phyloP scores from a whole-genome alignment of 1,284 basidiomycete species.

The Flammula alnicola region DNA sequence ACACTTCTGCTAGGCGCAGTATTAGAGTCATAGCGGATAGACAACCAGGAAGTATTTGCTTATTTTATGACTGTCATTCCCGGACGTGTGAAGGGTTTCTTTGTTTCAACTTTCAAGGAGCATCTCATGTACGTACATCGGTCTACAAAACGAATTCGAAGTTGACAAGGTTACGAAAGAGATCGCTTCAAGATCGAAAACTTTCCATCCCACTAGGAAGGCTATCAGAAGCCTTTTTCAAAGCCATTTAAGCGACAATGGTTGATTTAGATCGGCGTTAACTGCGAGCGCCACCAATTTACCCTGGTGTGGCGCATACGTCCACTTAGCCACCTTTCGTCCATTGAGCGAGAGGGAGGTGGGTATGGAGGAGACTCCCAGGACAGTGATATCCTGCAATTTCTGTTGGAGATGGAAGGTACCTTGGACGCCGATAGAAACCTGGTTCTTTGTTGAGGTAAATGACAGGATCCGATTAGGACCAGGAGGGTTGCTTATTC shows the following conservation, averaged over 20 bases:
- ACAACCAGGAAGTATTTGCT: no score
- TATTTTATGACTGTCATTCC: no score
- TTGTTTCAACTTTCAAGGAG: no score
- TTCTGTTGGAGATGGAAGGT: conserved; percentile 45
- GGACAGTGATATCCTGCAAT: conserved; percentile 50
- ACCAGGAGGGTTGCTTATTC: conserved; percentile 56
- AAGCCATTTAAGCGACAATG: conserved; percentile 28
- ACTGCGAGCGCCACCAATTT: conserved; percentile 39
- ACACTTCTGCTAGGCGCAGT: no score
- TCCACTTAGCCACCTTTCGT: conserved; percentile 35
- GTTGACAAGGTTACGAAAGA: no score
- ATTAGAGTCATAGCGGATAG: no score
- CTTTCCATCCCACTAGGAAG: not conserved
- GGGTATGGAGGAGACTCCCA: conserved; percentile 47
- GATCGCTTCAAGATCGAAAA: no score
- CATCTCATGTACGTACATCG: no score
- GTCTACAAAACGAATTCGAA: no score
- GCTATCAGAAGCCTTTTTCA: conserved; percentile 10
- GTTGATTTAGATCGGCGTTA: conserved; percentile 39
- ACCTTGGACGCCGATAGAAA: conserved; percentile 47
- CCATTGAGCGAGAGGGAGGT: conserved; percentile 38
- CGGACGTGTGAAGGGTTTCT: no score
- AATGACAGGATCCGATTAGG: conserved; percentile 52
- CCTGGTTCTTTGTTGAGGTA: conserved; percentile 30
- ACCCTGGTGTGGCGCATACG: conserved; percentile 34